Conservation (phyloP, 257 asterid genomes). For the Pogostemon cablin region DNA sequence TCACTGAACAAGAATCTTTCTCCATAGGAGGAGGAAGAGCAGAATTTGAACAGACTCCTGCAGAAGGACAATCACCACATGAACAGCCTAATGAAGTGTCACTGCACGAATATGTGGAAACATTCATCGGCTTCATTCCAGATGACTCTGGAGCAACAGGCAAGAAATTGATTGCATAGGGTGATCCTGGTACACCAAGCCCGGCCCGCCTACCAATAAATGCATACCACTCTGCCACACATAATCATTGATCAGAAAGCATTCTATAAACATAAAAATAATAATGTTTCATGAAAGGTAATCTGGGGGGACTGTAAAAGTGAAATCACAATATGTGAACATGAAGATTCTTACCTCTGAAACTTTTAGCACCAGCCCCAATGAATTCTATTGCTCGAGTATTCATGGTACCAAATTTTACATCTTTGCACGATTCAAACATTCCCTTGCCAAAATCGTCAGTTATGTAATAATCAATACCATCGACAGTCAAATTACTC, state of each 20-base stretch:
- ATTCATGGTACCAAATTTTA: constrained; percentile 95
- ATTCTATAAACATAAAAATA: constrained; percentile 5
- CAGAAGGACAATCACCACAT: constrained; percentile 96
- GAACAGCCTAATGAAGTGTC: constrained; percentile 97
- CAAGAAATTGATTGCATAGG: constrained; percentile 76
- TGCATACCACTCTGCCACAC: constrained; percentile 83
- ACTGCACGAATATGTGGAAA: constrained; percentile 79
- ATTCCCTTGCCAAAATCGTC: constrained; percentile 81
- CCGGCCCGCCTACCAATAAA: constrained; percentile 78
- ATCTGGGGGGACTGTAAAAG: background rate
- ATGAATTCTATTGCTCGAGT: constrained; percentile 93
- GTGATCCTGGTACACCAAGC: constrained; percentile 86
- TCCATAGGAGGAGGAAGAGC: constrained; percentile 62
- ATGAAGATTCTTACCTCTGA: constrained; percentile 56
- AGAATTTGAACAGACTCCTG: constrained; percentile 72
- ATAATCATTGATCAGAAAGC: constrained; percentile 35
- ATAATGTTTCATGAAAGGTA: background rate
- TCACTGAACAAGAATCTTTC: constrained; percentile 78
- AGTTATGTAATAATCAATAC: constrained; percentile 72
- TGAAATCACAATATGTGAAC: constrained; percentile 12
- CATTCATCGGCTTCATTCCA: constrained; percentile 91
- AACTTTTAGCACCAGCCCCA: constrained; percentile 93
- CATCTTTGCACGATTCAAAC: constrained; percentile 97
- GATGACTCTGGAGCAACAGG: constrained; percentile 69
- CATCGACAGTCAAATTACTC: constrained; percentile 68